Base-by-base conservation (phyloP, 179 eudicot species). In the Actinidia polygama region DNA sequence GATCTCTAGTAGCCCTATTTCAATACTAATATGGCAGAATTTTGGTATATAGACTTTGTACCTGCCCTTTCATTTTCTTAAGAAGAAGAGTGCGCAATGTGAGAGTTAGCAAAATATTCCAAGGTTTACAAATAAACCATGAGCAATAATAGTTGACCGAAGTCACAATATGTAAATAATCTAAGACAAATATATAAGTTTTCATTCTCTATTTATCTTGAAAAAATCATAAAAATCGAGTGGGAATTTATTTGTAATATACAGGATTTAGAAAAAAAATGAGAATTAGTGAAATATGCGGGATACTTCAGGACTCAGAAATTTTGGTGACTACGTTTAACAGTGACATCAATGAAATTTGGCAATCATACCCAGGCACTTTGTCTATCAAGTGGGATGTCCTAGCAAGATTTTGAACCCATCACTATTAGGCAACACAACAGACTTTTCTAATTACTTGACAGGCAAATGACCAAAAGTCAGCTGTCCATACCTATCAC, bases 401-500 rank as follows among this genome's bases (percentile, higher is more conserved):
- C 80, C 66, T 47, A 63, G 80, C 58, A 63, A 26, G 44, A 46
- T 11, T 24, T 63, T 78, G 57, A 62, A 78, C 57, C 57, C 24
- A 40, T 40, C 44, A 40, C 44, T 46, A 61, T 24, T 40, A 61
- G 50, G 49, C 47, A 59, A 57, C 7, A 54, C 67, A 59, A 19
- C 26, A 40, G 67, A 36, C 18, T 30, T 77, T 77, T 59, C 30
- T 70, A 14, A 24, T 74, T 57, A 55, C 63, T 14, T 40, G n/a
- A 10, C 79, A 58, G 53, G 14, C 76, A 47, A 40, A 72, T 57
- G 66, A 7, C 79, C 21, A 59, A 69, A 11, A 16, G 18, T 36
- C 3, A 7, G 8, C n/a, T n/a, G 64, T 26, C 9, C 18, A 36
- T 85, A 97, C 99, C 99, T 81, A 40, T 40, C 44, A 40, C 44